Evolutionary conservation across 2,329 filamentous ascomycete species (phyloP).

Genomic region (Phaeophleospora eucalypticola): DNA sequence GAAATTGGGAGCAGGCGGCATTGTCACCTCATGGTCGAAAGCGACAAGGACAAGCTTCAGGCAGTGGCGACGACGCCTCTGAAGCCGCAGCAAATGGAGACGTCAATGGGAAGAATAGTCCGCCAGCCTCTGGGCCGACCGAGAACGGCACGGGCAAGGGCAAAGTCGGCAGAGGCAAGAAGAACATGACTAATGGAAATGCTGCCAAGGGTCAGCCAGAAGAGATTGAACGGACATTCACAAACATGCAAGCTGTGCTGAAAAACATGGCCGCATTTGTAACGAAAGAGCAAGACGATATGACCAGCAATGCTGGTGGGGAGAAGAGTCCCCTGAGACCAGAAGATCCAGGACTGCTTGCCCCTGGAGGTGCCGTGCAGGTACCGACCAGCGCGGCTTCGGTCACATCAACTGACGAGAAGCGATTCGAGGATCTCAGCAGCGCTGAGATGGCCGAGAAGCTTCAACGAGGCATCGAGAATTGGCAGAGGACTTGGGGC

Average conservation of each 20-base stretch:
- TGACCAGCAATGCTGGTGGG: background rate
- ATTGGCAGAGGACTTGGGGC: constrained; percentile 13
- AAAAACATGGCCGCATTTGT: constrained; percentile 18
- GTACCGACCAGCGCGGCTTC: constrained; percentile 1
- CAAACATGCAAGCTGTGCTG: constrained; percentile 23
- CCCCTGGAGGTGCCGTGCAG: constrained; percentile 1
- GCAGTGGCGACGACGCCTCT: constrained; percentile 25
- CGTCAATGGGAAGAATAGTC: constrained; percentile 21
- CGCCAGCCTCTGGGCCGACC: constrained; percentile 46
- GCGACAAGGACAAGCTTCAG: constrained; percentile 28
- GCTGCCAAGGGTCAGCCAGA: constrained; percentile 10
- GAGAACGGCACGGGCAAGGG: constrained; percentile 32
- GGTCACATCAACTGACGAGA: constrained; percentile 1
- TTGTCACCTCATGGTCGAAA: constrained; percentile 43
- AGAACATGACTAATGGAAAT: constrained; percentile 29
- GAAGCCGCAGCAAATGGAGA: constrained; percentile 40
- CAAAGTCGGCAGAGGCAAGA: constrained; percentile 29
- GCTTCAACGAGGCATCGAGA: constrained; percentile 65
- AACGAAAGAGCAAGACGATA: constrained; percentile 13
- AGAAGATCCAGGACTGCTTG: background rate
- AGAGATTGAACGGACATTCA: constrained; percentile 22
- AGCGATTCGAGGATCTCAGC: constrained; percentile 65
- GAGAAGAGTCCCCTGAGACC: constrained; percentile 2
- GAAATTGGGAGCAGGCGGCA: constrained; percentile 43
- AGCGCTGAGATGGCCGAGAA: constrained; percentile 89